Evolutionary conservation across 768 basidiomycete genomes (phyloP).

Genomic region (Termitomyces sp.): DNA sequence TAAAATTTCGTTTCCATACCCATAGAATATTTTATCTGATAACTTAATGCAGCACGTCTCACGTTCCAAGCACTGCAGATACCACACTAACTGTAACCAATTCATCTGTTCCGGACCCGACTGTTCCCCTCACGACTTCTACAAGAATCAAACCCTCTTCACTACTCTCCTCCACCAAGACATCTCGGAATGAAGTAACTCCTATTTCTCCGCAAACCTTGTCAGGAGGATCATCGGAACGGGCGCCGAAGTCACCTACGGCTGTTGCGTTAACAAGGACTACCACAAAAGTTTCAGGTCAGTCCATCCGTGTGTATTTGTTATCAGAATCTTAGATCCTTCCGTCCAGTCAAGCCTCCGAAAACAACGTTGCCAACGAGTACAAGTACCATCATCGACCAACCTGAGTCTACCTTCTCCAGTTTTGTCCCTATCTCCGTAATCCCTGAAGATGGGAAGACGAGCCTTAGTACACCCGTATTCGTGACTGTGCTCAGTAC

Average conservation of each 20-base stretch:
- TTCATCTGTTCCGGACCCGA: neutral
- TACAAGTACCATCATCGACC: slow-evolving; percentile 36
- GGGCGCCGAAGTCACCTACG: neutral
- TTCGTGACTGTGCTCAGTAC: slow-evolving; percentile 41
- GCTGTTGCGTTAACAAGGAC: neutral
- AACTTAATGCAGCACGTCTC: neutral
- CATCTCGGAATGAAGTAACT: neutral
- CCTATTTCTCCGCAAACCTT: neutral
- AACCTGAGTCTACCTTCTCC: slow-evolving; percentile 37
- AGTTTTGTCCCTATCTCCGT: slow-evolving; percentile 35
- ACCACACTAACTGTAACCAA: neutral
- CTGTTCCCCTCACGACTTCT: neutral
- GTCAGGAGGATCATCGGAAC: neutral
- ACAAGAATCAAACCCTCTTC: neutral
- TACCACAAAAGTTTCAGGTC: slow-evolving; percentile 6
- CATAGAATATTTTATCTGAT: neutral
- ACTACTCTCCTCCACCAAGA: neutral
- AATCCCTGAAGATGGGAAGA: slow-evolving; percentile 30
- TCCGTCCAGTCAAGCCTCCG: neutral
- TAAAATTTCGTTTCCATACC: neutral
- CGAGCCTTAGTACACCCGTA: slow-evolving; percentile 35
- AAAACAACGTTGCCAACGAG: slow-evolving; percentile 12
- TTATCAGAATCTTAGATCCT: neutral
- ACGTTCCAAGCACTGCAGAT: neutral
- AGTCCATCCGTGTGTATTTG: neutral